Base-by-base conservation (phyloP, 305 asterid genomes). In the Caryopteris hybrid region DNA sequence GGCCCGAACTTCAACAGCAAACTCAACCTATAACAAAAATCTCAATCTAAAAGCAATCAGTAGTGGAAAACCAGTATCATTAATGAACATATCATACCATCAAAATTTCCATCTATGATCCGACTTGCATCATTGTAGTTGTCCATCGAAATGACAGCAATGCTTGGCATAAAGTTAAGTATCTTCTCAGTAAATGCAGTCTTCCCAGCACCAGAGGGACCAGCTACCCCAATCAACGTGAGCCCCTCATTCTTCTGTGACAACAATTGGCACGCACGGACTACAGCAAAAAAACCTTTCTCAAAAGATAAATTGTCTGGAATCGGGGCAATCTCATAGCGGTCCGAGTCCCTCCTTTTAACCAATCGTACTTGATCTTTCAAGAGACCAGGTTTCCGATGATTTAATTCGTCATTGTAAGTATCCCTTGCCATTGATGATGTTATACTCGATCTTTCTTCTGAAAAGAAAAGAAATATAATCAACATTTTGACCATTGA, bases 161-260 rank as follows among this genome's bases (percentile, higher is more conserved):
- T 77, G 77, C 88, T 88, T 21, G 98, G 98, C 98, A 95, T 88
- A 72, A 92, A 90, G 76, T 81, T 92, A 17, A 88, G 73, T 66
- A 95, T 84, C 81, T 95, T 95, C 80, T 95, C 99, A 6, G 99
- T 92, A 52, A 95, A 90, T 29, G 85, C 83, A 59, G 97, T 88
- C 85, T 95, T 95, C 68, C 99, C 99, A 56, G 99, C 97, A 50
- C 99, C 99, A 25, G 99, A 95, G 36, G 99, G 99, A 45, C 99
- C 98, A 4, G 99, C 99, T 27, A 92, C 80, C 5, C 99, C 99
- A 33, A 95, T 77, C 64, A 95, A 45, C 68, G 85, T 68, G 52
- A 95, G 82, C 60, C 99, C 98, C 45, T 92, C 96, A 46, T 88
- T 95, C 74, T 90, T 92, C 79, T 92, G 97, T 0, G 88, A 77